Conservation (phyloP, 305 asterid species). For the Solanum hybrid region DNA sequence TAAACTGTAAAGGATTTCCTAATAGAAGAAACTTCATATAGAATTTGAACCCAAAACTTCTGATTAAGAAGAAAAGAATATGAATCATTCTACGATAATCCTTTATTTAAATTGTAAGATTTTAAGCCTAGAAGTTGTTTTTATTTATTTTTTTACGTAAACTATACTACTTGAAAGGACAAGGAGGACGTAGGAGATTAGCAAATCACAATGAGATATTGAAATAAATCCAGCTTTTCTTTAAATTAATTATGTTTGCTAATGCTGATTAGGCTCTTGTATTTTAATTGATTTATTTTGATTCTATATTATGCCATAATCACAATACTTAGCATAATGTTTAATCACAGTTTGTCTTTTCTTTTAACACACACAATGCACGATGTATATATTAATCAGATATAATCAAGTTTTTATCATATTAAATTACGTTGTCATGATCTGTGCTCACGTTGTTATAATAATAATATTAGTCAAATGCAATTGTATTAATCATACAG, state of each 20-base stretch:
- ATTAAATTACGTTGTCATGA: neutral
- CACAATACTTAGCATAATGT: neutral
- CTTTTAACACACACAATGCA: neutral
- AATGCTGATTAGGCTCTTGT: neutral
- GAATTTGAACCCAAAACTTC: neutral
- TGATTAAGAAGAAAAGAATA: neutral
- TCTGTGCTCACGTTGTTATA: neutral
- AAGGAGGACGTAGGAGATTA: neutral
- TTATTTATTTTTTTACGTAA: neutral
- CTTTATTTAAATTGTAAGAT: neutral
- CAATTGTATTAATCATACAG: neutral
- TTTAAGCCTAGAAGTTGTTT: neutral
- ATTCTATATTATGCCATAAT: neutral
- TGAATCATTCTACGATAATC: too few relatives aligned
- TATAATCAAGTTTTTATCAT: neutral
- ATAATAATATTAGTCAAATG: neutral
- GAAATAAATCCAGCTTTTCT: neutral
- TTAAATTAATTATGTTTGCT: neutral
- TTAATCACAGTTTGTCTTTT: neutral
- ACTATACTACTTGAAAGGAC: neutral
- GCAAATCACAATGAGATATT: neutral
- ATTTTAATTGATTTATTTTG: neutral
- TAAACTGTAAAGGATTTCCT: too few relatives aligned
- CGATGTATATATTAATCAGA: neutral
- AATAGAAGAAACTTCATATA: neutral